phyloP scores from a whole-genome alignment of 768 basidiomycete species.

The Macrocybe gigantea region DNA sequence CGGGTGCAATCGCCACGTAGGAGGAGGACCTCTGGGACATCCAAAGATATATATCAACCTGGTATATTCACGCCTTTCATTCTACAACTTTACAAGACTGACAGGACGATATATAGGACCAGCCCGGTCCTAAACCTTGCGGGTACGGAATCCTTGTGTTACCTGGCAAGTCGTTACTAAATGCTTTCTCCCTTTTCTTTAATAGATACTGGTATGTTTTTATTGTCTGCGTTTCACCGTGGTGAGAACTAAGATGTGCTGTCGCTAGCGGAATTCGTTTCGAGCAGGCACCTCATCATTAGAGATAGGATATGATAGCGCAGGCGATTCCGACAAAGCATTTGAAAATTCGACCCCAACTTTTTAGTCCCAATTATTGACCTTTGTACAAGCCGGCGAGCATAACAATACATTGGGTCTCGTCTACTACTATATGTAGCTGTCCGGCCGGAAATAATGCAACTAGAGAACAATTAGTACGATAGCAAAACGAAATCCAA shows the following conservation, averaged over 20 bases:
- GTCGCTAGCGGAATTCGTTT: slow-evolving; percentile 76
- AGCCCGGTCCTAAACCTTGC: slow-evolving; percentile 81
- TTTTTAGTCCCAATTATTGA: slow-evolving; percentile 12
- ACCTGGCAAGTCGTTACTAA: slow-evolving; percentile 7
- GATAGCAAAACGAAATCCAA: slow-evolving; percentile 23
- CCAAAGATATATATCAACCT: slow-evolving; percentile 96
- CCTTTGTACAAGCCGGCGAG: slow-evolving; percentile 24
- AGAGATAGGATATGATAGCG: slow-evolving; percentile 27
- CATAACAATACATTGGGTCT: slow-evolving; percentile 51
- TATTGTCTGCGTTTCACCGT: slow-evolving; percentile 1
- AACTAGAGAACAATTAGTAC: slow-evolving; percentile 41
- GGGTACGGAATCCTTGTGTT: slow-evolving; percentile 54
- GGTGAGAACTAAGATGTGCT: slow-evolving; percentile 6
- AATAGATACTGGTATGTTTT: slow-evolving; percentile 32
- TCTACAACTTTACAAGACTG: neutral
- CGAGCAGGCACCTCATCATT: slow-evolving; percentile 79
- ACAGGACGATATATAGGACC: slow-evolving; percentile 51
- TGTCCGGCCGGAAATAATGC: slow-evolving; percentile 37
- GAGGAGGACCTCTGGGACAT: slow-evolving; percentile 92
- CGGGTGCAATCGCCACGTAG: slow-evolving; percentile 31
- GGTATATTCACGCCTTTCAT: slow-evolving; percentile 29
- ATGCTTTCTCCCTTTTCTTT: neutral
- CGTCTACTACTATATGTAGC: slow-evolving; percentile 44
- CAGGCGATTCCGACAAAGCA: neutral
- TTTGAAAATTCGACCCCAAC: neutral